These are phyloP conservation scores for Cucurbita maxima DNA, from an alignment of 306 rosid genomes.

Conservation along the genomic window DNA sequence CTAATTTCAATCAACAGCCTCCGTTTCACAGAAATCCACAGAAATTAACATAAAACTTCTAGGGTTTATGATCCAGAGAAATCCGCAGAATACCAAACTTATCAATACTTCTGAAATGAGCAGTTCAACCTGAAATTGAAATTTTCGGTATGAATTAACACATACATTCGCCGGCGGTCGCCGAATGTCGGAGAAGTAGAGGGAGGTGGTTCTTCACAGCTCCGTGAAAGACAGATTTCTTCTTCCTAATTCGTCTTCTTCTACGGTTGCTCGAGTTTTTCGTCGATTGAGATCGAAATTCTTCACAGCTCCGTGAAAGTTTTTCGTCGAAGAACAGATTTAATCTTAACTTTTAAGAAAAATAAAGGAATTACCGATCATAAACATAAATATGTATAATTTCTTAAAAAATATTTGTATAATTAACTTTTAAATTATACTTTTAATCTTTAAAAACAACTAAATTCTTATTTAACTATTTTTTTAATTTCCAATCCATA, in stretches of 20 bases:
- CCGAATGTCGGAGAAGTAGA: not conserved
- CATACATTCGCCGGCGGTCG: not conserved
- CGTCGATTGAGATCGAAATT: not conserved
- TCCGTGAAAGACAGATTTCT: not conserved
- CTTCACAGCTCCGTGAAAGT: not conserved
- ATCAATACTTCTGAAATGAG: not conserved
- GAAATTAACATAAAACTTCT: not conserved
- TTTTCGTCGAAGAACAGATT: not conserved
- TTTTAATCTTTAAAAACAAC: no score
- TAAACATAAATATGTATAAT: not conserved
- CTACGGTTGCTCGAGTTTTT: not conserved
- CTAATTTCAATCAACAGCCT: not conserved
- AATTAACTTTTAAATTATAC: no score
- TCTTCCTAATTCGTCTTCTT: slow-evolving; percentile 4
- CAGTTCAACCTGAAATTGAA: not conserved
- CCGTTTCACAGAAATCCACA: not conserved
- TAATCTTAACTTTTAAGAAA: not conserved
- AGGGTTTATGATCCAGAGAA: slow-evolving; percentile 7
- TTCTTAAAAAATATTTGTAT: no score
- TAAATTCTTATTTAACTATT: no score
- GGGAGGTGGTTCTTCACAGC: not conserved
- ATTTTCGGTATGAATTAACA: not conserved
- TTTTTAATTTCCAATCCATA: no score
- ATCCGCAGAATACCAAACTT: not conserved
- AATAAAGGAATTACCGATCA: not conserved